Base-by-base conservation (phyloP, 768 basidiomycete species). In the Tephrocybe sp. region DNA sequence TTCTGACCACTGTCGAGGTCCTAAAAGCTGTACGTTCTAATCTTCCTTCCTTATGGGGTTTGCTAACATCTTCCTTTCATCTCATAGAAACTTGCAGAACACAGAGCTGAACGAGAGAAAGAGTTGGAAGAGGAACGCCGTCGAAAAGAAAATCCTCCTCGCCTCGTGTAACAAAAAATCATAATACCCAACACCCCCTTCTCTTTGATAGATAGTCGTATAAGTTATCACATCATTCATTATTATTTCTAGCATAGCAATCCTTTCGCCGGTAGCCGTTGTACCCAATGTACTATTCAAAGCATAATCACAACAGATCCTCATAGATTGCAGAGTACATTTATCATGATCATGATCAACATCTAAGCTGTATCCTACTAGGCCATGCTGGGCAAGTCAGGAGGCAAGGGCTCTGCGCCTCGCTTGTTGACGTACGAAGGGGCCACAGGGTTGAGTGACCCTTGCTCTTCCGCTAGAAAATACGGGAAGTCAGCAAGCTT, bases 1-100 rank as follows among this genome's bases (percentile, higher is more conserved):
- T 88, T 37, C 64, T 87, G 45, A 62, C 66, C 20, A 79, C 76
- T 0, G 75, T 85, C 41, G 79, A 86, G 59, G 68, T 74, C 26
- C 68, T 89, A 48, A 88, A 84, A 68, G 68, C 69, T 14, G 86
- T 87, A 54, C 54, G 83, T 74, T 9, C 52, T 34, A 5, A 30
- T 15, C 1, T 60, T 66, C 6, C 1, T 60, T 66, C 4, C 8
- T 36, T 10, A 36, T 8, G 15, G 34, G 7, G 34, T 67, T 45
- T n/a, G n/a, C n/a, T n/a, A n/a, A n/a, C n/a, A 57, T 60, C 30
- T 67, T 63, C 4, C 34, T 30, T 5, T 6, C 10, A 62, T 57
- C 43, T 52, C 62, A 37, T 56, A 80, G 73, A 79, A 80, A 73
- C 68, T 78, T 47, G 75, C 75, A 14, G 74, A 78, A 61, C 72